Conservation (phyloP, 2,329 filamentous ascomycete species). For the Colletotrichum orbiculare region DNA sequence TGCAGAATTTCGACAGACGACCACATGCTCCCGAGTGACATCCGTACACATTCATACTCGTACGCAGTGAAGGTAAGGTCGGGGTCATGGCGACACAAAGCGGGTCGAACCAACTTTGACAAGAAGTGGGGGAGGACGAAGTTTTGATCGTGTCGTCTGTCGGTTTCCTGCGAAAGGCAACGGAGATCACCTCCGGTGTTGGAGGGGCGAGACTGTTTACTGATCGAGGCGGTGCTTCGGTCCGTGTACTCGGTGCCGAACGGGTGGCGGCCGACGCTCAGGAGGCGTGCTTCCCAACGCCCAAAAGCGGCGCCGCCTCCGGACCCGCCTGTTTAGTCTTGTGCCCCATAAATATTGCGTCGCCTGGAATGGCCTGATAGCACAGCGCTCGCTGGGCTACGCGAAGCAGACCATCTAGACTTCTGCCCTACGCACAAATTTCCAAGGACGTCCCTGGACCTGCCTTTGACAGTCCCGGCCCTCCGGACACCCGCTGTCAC, state of each 20-base stretch:
- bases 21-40: no score
- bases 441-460: slow-evolving; percentile 29
- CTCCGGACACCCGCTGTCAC: slow-evolving; percentile 16
- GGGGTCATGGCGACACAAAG: slow-evolving; percentile 8
- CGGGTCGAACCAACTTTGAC: slow-evolving; percentile 25
- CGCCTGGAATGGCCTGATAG: slow-evolving; percentile 2
- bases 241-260: slow-evolving; percentile 29
- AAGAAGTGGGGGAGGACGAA: slow-evolving; percentile 9
- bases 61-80: neutral
- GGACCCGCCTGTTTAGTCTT: slow-evolving; percentile 17
- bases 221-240: slow-evolving; percentile 3
- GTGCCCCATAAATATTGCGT: slow-evolving; percentile 17
- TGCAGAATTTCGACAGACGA: no score
- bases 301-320: slow-evolving; percentile 26
- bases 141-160: neutral
- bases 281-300: neutral
- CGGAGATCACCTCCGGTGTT: neutral
- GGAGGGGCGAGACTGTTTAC: neutral
- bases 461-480: slow-evolving; percentile 28
- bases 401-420: no score
- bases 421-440: slow-evolving; percentile 17
- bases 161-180: neutral
- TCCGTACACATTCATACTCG: no score
- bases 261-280: slow-evolving; percentile 1
- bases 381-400: neutral